Evolutionary conservation across 805 yeast genomes (phyloP).

Genomic region (Lipomyces kockii): DNA sequence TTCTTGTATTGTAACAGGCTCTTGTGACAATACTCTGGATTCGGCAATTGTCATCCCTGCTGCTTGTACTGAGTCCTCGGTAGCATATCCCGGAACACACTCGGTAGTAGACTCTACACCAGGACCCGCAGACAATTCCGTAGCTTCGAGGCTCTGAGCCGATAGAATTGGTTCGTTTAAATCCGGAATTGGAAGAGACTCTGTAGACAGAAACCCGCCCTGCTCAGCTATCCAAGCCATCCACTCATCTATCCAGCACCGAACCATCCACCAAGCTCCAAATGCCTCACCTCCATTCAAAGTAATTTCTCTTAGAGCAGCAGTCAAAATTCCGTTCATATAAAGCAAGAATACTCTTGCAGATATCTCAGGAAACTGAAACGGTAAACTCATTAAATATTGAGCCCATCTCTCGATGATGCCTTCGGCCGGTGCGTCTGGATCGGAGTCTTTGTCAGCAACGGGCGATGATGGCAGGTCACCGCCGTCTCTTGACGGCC

Average conservation of each 20-base stretch:
- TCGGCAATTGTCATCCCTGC: background rate
- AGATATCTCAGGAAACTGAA: slow-evolving; percentile 54
- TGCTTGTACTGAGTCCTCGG: background rate
- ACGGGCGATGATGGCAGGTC: background rate
- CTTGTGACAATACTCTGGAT: background rate
- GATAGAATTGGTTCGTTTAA: background rate
- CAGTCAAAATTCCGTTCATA: slow-evolving; percentile 58
- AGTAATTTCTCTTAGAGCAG: slow-evolving; percentile 66
- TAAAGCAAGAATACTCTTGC: slow-evolving; percentile 62
- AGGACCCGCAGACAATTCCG: background rate
- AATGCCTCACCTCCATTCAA: slow-evolving; percentile 62
- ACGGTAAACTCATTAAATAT: slow-evolving; percentile 52
- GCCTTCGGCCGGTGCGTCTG: slow-evolving; percentile 32
- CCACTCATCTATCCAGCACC: slow-evolving; percentile 80
- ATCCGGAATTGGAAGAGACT: slow-evolving; percentile 18
- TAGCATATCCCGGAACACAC: background rate
- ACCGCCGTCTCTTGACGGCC: slow-evolving; percentile 13
- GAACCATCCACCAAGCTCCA: slow-evolving; percentile 74
- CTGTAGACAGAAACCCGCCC: slow-evolving; percentile 42
- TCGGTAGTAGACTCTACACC: background rate
- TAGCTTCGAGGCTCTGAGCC: background rate
- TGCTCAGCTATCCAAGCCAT: slow-evolving; percentile 66
- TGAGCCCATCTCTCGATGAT: slow-evolving; percentile 47
- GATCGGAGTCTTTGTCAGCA: background rate
- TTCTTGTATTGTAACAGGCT: background rate